Evolutionary conservation across 2,329 filamentous ascomycete species (phyloP), one percentile per base, ranked within the genome.

Genomic region (Aureobasidium melanogenum): DNA sequence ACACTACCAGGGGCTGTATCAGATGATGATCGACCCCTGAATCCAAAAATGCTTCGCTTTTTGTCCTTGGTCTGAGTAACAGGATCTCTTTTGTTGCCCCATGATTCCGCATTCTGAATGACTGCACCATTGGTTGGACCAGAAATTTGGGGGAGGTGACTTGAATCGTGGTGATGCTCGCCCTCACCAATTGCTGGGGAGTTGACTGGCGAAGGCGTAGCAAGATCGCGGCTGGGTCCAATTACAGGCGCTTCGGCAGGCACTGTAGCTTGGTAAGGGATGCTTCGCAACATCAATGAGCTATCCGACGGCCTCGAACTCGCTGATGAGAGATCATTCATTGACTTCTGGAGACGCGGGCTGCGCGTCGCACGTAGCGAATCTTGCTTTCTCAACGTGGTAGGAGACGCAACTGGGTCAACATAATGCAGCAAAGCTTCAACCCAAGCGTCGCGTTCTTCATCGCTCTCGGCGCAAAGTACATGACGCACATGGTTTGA

Each of bases 361-460:
- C 69, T 72, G 14, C 68, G 67, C 30, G 81, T 77, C 43, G 88
- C 85, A 24, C 30, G 88, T 85, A 41, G n/a, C 8, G 43, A 59
- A 34, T 59, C 56, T 39, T 59, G 43, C 44, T 59, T 59, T 9
- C 32, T 22, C 32, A 32, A 19, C 1, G 17, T 32, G 5, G 43
- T 34, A 15, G 43, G 43, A 30, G 44, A 48, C 8, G 30, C 41
- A 56, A 80, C 81, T 69, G 84, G 86, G 68, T 97, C 91, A 43
- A 96, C 92, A 80, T 95, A 96, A 66, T 90, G 88, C 63, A 97
- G 78, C 43, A 99, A 79, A 24, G 89, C 88, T 62, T 95, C 89
- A 1, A 99, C 93, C 94, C 94, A 99, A 47, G 87, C 82, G 74
- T 99, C 94, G 63, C 94, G 86, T 76, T 99, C 94, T 63, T 81